These are phyloP conservation scores for Xylogone sp. DNA, from an alignment of 2,329 filamentous ascomycete genomes.

Conservation along the genomic window DNA sequence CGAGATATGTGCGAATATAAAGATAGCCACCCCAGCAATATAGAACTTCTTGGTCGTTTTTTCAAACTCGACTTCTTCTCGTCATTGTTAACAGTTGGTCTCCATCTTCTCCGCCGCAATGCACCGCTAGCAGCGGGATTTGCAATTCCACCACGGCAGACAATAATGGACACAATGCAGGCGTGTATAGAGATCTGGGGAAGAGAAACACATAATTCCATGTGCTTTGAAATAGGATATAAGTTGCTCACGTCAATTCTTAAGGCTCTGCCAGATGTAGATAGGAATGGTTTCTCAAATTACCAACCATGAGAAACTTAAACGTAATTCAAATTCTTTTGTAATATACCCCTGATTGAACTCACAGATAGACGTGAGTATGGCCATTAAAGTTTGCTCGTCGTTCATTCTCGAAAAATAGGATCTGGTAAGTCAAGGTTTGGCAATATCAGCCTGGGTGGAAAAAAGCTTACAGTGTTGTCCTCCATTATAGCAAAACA, in stretches of 20 bases:
- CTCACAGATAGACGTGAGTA: no score
- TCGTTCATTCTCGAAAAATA: no score
- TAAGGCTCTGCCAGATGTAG: neutral
- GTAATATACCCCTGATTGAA: no score
- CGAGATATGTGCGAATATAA: conserved; percentile 19
- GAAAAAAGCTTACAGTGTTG: no score
- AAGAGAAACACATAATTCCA: neutral
- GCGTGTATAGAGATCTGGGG: neutral
- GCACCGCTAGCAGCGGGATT: neutral
- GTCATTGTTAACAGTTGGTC: neutral
- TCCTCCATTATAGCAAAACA: no score
- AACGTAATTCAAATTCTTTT: no score
- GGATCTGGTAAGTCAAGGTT: no score
- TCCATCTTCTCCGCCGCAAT: neutral
- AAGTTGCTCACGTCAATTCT: neutral
- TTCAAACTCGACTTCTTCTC: neutral
- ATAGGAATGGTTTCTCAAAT: neutral
- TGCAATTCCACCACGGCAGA: neutral
- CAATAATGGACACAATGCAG: neutral
- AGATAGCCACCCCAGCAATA: neutral
- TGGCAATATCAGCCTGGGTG: no score
- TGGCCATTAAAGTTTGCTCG: no score
- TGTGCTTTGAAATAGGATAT: neutral
- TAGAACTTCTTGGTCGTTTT: neutral
- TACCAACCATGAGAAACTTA: no score